Evolutionary conservation across 2,329 filamentous ascomycete genomes (phyloP), one percentile per base, ranked within the genome.

Genomic region (Alternaria ventricosa): DNA sequence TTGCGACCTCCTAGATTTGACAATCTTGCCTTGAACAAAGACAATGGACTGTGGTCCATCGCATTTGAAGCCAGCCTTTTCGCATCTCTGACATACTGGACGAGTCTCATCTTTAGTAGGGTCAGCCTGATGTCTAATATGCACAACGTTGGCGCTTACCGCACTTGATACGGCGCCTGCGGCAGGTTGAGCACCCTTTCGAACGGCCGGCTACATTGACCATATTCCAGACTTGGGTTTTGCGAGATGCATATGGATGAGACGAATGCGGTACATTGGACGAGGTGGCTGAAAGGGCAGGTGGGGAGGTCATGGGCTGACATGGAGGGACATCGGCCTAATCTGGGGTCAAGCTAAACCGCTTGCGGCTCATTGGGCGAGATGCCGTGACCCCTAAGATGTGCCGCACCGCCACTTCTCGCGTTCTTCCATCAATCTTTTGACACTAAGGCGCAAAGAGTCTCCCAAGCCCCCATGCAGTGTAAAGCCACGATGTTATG

Each of bases 191-290:
- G 55, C 75, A 78, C 46, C 74, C 75, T 65, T 72, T 76, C 3
- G 75, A 78, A 46, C 74, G 67, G 28, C 75, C 75, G 5, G 72
- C 73, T 25, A 76, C 61, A 63, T 77, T 77, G 25, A 76, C 75
- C 75, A 78, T 78, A 20, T 22, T 30, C 7, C 27, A 15, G 11
- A 49, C 20, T 18, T 46, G n/a, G 20, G 54, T 44, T 22, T n/a
- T n/a, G n/a, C 30, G 15, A 46, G 7, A 51, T 45, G 30, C 47
- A 62, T 54, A 15, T 6, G 36, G 43, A 8, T 28, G 18, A 22
- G 13, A 43, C 47, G 47, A 15, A 54, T 54, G 6, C 46, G 23
- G 55, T 54, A 54, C 49, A 33, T 62, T n/a, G 41, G 13, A 62
- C 55, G 43, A 62, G 55, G 20, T 49, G 54, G 54, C 47, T 57